phyloP scores from a whole-genome alignment of 1,284 basidiomycete genomes.

The Xerocomus nothofagi region DNA sequence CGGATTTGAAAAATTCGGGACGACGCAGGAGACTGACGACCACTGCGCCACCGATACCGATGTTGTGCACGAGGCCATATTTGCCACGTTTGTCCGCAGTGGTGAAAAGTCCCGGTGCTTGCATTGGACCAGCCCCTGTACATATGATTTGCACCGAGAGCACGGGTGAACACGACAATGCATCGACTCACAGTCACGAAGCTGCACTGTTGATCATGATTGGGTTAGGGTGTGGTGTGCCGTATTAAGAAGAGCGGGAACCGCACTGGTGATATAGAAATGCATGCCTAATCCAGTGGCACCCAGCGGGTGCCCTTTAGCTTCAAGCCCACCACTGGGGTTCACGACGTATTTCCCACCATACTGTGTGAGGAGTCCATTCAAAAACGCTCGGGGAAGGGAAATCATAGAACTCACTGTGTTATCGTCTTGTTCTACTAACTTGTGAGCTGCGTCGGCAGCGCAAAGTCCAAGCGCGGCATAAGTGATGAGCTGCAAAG shows the following conservation, averaged over 20 bases:
- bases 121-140: constrained; percentile 79
- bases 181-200: constrained; percentile 58
- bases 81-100: constrained; percentile 66
- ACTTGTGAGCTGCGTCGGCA: constrained; percentile 67
- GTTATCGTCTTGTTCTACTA: constrained; percentile 79
- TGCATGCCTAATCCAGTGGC: constrained; percentile 88
- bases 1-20: constrained; percentile 68
- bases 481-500: constrained; percentile 71
- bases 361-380: constrained; percentile 45
- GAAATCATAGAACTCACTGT: constrained; percentile 50
- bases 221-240: background rate
- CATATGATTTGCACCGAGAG: constrained; percentile 1
- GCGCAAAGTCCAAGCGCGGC: constrained; percentile 79
- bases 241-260: constrained; percentile 3
- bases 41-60: constrained; percentile 78
- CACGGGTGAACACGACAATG: background rate
- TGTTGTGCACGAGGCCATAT: constrained; percentile 80
- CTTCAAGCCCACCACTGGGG: constrained; percentile 83
- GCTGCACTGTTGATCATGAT: constrained; percentile 54
- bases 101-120: constrained; percentile 70
- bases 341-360: constrained; percentile 89
- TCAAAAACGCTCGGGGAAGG: background rate
- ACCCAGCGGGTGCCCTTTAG: constrained; percentile 84
- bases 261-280: constrained; percentile 80
- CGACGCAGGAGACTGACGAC: constrained; percentile 74